phyloP scores from a whole-genome alignment of 352 stramenopile species.

The Phytophthora ramorum region DNA sequence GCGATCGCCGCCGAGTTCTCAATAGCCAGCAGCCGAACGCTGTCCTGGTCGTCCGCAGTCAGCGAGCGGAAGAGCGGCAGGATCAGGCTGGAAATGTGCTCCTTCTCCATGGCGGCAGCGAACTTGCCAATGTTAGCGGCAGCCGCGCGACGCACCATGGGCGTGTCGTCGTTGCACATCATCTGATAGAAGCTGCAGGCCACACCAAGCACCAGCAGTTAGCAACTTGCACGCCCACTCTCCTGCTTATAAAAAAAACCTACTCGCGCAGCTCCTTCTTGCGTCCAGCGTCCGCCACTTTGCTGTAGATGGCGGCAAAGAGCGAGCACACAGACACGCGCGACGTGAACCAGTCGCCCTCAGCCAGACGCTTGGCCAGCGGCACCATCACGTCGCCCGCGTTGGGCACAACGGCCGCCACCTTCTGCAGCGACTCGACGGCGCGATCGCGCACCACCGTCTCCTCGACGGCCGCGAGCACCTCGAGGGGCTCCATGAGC shows the following conservation, averaged over 20 bases:
- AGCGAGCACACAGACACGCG: slow-evolving; percentile 88
- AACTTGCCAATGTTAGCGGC: slow-evolving; percentile 87
- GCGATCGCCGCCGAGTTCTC: slow-evolving; percentile 85
- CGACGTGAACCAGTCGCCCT: slow-evolving; percentile 91
- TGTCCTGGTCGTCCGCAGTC: slow-evolving; percentile 94
- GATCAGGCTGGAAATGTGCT: slow-evolving; percentile 69
- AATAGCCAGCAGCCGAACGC: slow-evolving; percentile 93
- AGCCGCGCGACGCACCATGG: slow-evolving; percentile 86
- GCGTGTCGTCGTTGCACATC: slow-evolving; percentile 88
- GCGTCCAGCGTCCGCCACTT: slow-evolving; percentile 59
- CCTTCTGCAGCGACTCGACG: slow-evolving; percentile 79
- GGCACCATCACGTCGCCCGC: slow-evolving; percentile 74
- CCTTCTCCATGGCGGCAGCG: slow-evolving; percentile 73
- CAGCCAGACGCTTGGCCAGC: slow-evolving; percentile 79
- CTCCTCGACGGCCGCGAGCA: slow-evolving; percentile 93
- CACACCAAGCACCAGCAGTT: slow-evolving; percentile 12
- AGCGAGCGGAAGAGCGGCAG: slow-evolving; percentile 91
- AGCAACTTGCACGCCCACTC: neutral
- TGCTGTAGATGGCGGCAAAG: slow-evolving; percentile 77
- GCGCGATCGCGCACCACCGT: slow-evolving; percentile 93
- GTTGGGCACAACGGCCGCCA: slow-evolving; percentile 66
- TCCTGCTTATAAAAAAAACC: slow-evolving; percentile 21
- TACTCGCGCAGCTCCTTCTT: slow-evolving; percentile 89
- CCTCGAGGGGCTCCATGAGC: slow-evolving; percentile 91
- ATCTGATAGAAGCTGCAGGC: slow-evolving; percentile 70